Percentiles rank a stretch among this genome's conserved stretches.
Evolutionary conservation across 108 stramenopile genomes (phyloP).

Genomic region (Cyclotella cryptica): DNA sequence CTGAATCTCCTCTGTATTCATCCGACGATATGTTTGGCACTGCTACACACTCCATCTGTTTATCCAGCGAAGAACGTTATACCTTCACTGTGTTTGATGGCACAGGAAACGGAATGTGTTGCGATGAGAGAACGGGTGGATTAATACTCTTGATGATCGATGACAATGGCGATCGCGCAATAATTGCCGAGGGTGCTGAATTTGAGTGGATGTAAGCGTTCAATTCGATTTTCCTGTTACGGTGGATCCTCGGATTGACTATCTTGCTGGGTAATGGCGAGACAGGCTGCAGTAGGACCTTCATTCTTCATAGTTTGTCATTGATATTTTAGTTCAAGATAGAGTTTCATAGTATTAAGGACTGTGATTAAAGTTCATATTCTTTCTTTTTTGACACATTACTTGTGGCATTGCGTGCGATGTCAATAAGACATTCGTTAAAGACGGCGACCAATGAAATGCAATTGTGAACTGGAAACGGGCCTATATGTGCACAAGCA

Average conservation of each 20-base stretch:
- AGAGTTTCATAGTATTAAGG: too few species aligned
- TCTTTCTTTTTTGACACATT: too few species aligned
- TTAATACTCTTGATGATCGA: constrained; percentile 10
- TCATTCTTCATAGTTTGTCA: too few species aligned
- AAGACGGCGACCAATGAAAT: too few species aligned
- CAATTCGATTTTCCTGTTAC: constrained; percentile 8
- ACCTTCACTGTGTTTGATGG: constrained; percentile 26
- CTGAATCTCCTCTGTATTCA: constrained; percentile 21
- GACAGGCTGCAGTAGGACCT: too few species aligned
- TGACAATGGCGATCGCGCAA: constrained; percentile 19
- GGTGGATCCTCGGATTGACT: constrained; percentile 7
- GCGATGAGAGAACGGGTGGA: constrained; percentile 18
- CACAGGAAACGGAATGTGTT: constrained; percentile 22
- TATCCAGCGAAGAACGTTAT: constrained; percentile 15
- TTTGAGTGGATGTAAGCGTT: constrained; percentile 18
- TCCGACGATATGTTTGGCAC: not conserved
- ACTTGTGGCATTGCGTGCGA: too few species aligned
- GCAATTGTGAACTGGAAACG: too few species aligned
- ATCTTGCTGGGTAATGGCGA: not conserved
- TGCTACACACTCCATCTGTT: constrained; percentile 14
- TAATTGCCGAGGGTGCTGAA: constrained; percentile 15
- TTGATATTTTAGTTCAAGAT: too few species aligned
- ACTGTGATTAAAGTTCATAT: too few species aligned
- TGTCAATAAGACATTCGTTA: too few species aligned
- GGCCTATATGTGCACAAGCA: too few species aligned